Base-by-base conservation (phyloP, 2,329 filamentous ascomycete genomes). In the Dothistroma septosporum region DNA sequence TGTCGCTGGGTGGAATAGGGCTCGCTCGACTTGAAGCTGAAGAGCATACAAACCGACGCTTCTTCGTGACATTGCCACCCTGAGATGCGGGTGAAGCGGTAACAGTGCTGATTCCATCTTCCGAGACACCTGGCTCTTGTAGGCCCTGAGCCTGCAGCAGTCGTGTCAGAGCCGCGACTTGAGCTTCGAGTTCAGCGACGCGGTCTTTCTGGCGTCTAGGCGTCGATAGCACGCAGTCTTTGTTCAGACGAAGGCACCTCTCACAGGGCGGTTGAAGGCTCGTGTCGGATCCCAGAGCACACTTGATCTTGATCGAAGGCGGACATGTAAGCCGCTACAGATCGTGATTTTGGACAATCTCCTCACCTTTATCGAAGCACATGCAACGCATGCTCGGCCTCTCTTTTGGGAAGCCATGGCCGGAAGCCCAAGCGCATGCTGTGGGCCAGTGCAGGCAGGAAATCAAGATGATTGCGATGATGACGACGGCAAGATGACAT, bases 101-200 rank as follows among this genome's bases (percentile, higher is more conserved):
- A 9, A 35, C 22, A n/a, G 55, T 32, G 8, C 24, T 37, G 2
- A 44, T 48, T 41, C 57, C 53, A 41, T 48, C 31, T 37, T 53
- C 44, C 4, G 50, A 6, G 21, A 16, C 57, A 21, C 24, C 28
- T 7, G 59, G 49, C 16, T 66, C 52, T 46, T 64, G 48, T 50
- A 70, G 65, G 8, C 64, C 63, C 60, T 72, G 69, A 12, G 63
- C 58, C 19, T 66, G 59, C 10, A 72, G 63, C 53, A 71, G 55
- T 53, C 59, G 57, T 28, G 69, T 72, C 53, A 72, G 60, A 11
- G 64, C 60, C n/a, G 66, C 69, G 3, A 73, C 68, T 60, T 70
- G 64, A 11, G 69, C 68, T 55, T 73, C 71, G 6, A 73, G 65
- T 49, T 72, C 70, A 6, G 66, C 65, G 3, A 68, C 65, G 6